Evolutionary conservation across 2,329 filamentous ascomycete species (phyloP), one percentile per base, ranked within the genome.

Genomic region (Arthrobotrys megalospora): DNA sequence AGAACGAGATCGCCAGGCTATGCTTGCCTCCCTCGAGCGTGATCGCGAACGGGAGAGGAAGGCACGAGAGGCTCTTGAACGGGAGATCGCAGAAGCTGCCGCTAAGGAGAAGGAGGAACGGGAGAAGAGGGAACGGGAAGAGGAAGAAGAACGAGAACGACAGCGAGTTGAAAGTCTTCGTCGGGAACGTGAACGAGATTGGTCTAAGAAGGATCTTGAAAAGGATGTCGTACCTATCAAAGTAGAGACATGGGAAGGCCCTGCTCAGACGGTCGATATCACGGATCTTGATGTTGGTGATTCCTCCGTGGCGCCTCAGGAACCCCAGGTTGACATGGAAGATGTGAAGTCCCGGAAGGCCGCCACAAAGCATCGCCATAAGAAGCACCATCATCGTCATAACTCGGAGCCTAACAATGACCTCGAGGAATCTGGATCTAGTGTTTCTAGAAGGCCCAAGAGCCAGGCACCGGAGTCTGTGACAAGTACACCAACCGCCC

Each of bases 111-210:
- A 83, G 36, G 83, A 82, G 72, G 84, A 85, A 55, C 69, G 79
- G 6, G 69, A 76, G 77, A 81, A 81, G 63, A 71, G 87, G 63
- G 86, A 87, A 78, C 87, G 86, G 81, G 85, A 87, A n/a, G 84
- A 83, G 69, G 82, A 80, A 52, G 83, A 85, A 80, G 81, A 78
- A 64, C 81, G 81, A 80, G 81, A 83, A 80, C 71, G 83, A 34
- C 69, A 80, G 82, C 79, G 80, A 76, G 28, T 80, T 19, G 80
- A 82, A 63, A 79, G 68, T 34, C 73, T 80, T 68, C 79, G 66
- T 11, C 68, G 70, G 36, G 81, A 83, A 36, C 82, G 82, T 52
- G 82, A 81, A 21, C 64, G 76, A 32, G 64, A 79, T 16, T 70
- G 62, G 84, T 80, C 77, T 82, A 83, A 77, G 81, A 82, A 82